Conservation (phyloP, 768 basidiomycete species). For the Pulveroboletus frians region DNA sequence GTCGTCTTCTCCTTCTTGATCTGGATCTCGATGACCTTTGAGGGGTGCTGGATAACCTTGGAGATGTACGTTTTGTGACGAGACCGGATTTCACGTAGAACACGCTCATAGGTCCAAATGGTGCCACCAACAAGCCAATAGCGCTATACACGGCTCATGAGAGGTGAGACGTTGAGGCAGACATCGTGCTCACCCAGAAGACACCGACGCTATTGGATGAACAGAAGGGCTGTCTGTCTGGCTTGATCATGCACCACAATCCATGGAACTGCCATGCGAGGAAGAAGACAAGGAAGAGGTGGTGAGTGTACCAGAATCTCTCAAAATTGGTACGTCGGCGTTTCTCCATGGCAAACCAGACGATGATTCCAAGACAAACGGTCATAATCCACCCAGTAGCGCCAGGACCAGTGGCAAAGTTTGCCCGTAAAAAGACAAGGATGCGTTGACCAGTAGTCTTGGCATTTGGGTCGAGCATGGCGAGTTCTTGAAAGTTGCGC, state of each 20-base stretch:
- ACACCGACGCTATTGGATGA: constrained; percentile 82
- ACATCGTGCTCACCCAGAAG: constrained; percentile 72
- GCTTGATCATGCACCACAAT: constrained; percentile 96
- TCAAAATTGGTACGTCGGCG: constrained; percentile 74
- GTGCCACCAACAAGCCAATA: constrained; percentile 88
- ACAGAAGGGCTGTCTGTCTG: constrained; percentile 85
- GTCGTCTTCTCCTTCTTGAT: constrained; percentile 94
- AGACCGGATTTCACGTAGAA: constrained; percentile 87
- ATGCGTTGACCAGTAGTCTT: constrained; percentile 50
- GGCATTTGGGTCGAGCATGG: constrained; percentile 49
- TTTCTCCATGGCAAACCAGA: constrained; percentile 83
- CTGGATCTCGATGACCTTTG: constrained; percentile 90
- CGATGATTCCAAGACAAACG: constrained; percentile 66
- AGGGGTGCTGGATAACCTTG: constrained; percentile 94
- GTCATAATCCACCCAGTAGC: constrained; percentile 90
- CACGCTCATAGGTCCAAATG: constrained; percentile 82
- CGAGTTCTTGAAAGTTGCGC: constrained; percentile 74
- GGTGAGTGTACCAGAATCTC: constrained; percentile 83
- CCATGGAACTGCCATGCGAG: constrained; percentile 92
- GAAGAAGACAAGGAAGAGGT: constrained; percentile 91
- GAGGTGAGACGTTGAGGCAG: not conserved
- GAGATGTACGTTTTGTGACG: constrained; percentile 89
- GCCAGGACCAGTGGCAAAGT: constrained; percentile 80
- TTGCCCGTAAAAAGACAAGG: constrained; percentile 67
- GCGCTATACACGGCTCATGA: constrained; percentile 41